Evolutionary conservation across 495 filamentous ascomycete species (phyloP).

Genomic region (Hypoxylon fuscum): DNA sequence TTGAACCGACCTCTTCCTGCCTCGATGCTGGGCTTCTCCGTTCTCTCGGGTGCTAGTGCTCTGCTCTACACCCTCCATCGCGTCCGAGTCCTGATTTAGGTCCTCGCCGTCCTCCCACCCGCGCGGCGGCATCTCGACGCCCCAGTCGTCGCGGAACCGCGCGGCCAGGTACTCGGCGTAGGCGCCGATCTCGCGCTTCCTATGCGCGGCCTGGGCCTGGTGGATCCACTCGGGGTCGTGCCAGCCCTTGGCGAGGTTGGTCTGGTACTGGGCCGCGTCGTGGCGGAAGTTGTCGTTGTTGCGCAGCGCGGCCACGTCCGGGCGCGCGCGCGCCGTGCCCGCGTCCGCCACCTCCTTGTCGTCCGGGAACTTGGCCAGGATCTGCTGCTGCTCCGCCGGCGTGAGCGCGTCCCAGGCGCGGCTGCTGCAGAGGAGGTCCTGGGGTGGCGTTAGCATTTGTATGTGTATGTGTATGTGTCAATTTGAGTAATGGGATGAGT

Average conservation of each 20-base stretch:
- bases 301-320: conserved; percentile 46
- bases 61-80: conserved; percentile 4
- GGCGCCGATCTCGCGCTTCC: conserved; percentile 68
- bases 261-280: conserved; percentile 52
- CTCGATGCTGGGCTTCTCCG: too few species aligned
- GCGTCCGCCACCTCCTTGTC: conserved; percentile 46
- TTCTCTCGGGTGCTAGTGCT: background rate
- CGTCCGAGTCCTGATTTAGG: background rate
- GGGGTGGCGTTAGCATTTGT: conserved; percentile 6
- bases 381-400: conserved; percentile 62
- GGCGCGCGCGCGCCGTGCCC: conserved; percentile 46
- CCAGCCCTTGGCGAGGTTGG: conserved; percentile 68
- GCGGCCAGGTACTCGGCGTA: conserved; percentile 74
- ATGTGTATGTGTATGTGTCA: background rate
- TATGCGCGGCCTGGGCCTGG: conserved; percentile 69
- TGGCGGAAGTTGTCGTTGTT: conserved; percentile 58
- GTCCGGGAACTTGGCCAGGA: conserved; percentile 66
- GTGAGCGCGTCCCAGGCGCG: conserved; percentile 67
- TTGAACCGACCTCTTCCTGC: too few species aligned
- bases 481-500: background rate
- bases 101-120: background rate
- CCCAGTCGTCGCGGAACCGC: conserved; percentile 77
- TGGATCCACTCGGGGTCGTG: conserved; percentile 73
- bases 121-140: conserved; percentile 59
- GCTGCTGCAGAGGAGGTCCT: conserved; percentile 66